Conservation (phyloP, 768 basidiomycete species). For the Termitomyces sp. region DNA sequence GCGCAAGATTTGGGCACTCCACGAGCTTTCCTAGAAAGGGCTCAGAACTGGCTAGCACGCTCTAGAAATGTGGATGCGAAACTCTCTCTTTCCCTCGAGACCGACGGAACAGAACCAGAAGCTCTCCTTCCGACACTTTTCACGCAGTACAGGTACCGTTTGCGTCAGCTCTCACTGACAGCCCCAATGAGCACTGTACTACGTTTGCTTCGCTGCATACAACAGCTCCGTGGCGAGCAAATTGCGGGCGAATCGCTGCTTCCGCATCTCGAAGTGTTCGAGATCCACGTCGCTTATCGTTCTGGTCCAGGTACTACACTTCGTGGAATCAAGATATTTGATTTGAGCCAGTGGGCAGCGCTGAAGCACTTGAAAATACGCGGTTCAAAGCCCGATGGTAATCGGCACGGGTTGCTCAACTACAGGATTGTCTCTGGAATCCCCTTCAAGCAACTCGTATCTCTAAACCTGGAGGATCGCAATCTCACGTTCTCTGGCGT, state of each 20-base stretch:
- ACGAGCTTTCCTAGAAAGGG: background rate
- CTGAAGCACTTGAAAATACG: background rate
- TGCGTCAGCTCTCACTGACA: background rate
- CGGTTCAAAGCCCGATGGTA: background rate
- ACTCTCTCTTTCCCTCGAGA: conserved; percentile 2
- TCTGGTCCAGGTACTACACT: background rate
- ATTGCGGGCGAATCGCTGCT: background rate
- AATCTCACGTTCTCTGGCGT: background rate
- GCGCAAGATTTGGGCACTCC: background rate
- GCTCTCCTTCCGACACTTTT: background rate
- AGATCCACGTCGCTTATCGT: background rate
- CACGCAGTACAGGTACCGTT: background rate
- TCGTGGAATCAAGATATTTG: background rate
- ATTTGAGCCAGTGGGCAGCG: background rate
- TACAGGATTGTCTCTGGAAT: background rate
- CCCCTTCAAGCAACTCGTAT: background rate
- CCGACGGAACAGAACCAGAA: background rate
- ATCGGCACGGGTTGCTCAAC: background rate
- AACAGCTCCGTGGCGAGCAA: background rate
- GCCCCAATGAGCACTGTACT: background rate
- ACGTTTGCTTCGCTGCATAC: background rate
- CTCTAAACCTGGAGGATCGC: background rate
- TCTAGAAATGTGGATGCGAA: background rate
- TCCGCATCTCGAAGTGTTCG: background rate
- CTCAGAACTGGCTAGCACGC: background rate